Evolutionary conservation across 805 yeast genomes (phyloP), one percentile per base, ranked within the genome.

Genomic region (Lachancea dasiensis): DNA sequence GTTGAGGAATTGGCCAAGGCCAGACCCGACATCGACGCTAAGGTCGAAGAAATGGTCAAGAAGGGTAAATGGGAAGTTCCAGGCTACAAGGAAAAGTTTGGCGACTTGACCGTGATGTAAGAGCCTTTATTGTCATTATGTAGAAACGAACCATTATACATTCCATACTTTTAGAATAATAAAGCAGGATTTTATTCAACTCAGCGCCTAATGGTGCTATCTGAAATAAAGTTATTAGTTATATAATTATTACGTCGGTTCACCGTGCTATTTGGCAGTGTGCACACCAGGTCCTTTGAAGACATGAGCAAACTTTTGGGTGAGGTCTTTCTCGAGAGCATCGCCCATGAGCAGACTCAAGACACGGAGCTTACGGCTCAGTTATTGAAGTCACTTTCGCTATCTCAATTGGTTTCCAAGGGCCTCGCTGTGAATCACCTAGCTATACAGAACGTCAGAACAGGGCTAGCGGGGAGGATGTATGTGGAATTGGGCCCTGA

Each of bases 41-140:
- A 92, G 83, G 95, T 89, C 54, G 75, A 72, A 59, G 86, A 86
- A 71, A 81, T 90, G 92, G 87, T 92, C 58, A 78, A 81, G 77
- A 81, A 89, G 75, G 95, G 96, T 69, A 84, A 84, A 74, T 89
- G 95, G 94, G 86, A 85, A 61, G 95, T 89, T 54, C 97, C 97
- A 58, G 95, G 96, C 58, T 92, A 92, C 81, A 81, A 84, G 70
- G 97, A 92, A 70, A 92, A 89, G 80, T 92, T 92, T 67, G 97
- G 97, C 68, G 86, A 84, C 65, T 78, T 90, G 70, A 86, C 90
- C 59, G 86, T 87, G 65, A 92, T 90, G 97, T 69, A 53, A 45
- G 10, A 25, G 18, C 30, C 27, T 13, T 23, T 24, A 16, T 18
- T 31, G 19, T n/a, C 16, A 16, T 40, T 37, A 40, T 40, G 40